These are phyloP conservation scores for Citrullus mucosospermus DNA, from an alignment of 306 rosid species.

Conservation along the genomic window DNA sequence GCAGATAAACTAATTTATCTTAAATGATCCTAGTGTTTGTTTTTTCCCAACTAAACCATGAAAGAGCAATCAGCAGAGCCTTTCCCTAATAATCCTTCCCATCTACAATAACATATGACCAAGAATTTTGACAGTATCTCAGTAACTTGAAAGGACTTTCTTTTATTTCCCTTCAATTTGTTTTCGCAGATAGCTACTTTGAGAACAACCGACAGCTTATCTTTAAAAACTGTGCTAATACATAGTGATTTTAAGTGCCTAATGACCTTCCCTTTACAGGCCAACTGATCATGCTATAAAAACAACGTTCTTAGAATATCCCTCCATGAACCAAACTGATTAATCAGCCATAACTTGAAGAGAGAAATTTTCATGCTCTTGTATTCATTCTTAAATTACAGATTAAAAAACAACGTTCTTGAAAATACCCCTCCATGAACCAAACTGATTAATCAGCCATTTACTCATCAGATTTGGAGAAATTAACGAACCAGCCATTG, in stretches of 20 bases:
- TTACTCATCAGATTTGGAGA: background rate
- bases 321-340: background rate
- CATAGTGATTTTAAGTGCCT: background rate
- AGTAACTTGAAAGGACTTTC: background rate
- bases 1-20: background rate
- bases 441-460: background rate
- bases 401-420: background rate
- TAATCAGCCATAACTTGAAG: background rate
- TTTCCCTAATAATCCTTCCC: background rate
- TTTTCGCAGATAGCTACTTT: background rate
- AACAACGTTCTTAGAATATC: background rate
- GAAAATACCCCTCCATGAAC: background rate
- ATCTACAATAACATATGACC: background rate
- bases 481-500: constrained; percentile 87
- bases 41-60: background rate
- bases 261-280: background rate
- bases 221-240: background rate
- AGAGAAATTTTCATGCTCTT: background rate
- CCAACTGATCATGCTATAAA: background rate
- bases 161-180: background rate
- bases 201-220: background rate
- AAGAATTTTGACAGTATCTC: background rate
- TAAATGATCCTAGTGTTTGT: background rate
- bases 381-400: background rate
- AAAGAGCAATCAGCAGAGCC: background rate